A percentile compares a stretch with the other conserved stretches of the same genome.
Evolutionary conservation across 202 grass and related monocot genomes (phyloP).

Genomic region (Hordeum pubiflorum): DNA sequence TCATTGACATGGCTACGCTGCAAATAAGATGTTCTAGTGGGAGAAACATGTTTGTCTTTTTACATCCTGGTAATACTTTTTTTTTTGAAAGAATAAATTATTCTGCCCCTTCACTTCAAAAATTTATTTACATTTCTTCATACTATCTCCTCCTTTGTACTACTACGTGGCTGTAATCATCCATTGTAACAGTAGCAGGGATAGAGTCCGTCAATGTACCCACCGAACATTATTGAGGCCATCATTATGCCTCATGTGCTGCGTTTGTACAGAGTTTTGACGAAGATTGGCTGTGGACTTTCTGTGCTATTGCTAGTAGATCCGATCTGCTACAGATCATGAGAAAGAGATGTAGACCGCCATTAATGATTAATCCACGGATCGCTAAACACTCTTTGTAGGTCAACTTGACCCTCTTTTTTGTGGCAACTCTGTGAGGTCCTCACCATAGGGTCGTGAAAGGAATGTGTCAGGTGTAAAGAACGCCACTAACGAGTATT

Average conservation of each 20-base stretch:
- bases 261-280: constrained; percentile 17
- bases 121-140: background rate
- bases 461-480: constrained; percentile 1
- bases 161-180: background rate
- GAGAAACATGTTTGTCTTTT: background rate
- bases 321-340: constrained; percentile 1
- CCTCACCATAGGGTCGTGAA: background rate
- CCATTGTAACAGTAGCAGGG: constrained; percentile 2
- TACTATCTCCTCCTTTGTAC: background rate
- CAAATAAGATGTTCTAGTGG: constrained; percentile 23
- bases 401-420: background rate
- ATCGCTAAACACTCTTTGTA: background rate
- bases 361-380: background rate
- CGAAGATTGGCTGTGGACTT: background rate
- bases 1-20: constrained; percentile 15
- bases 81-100: background rate
- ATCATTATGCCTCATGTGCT: background rate
- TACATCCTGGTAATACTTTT: background rate
- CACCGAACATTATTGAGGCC: background rate
- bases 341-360: background rate
- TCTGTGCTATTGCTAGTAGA: background rate
- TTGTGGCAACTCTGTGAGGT: background rate
- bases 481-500: constrained; percentile 3
- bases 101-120: background rate
- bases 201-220: background rate